Percentiles rank a stretch among this genome's conserved stretches.
Conservation (phyloP, 495 filamentous ascomycete species). For the Lasiosphaeriaceae sp. region DNA sequence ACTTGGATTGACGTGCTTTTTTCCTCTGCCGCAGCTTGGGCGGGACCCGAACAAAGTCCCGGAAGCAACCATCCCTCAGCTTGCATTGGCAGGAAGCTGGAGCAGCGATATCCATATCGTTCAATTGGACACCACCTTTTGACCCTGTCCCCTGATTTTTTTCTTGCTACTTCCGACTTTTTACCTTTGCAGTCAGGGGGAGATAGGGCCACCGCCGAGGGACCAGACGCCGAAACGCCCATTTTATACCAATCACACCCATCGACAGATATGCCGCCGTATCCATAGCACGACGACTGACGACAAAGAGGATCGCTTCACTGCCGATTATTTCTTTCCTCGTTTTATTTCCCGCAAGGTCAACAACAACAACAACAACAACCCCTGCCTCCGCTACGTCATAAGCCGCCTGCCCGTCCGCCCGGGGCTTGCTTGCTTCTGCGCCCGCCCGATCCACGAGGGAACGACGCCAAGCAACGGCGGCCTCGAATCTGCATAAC, state of each 20-base stretch:
- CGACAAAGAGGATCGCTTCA: constrained; percentile 1
- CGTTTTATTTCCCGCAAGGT: constrained; percentile 17
- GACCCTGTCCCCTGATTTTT: neutral
- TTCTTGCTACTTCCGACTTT: neutral
- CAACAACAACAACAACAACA: too few species aligned
- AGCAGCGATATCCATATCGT: constrained; percentile 8
- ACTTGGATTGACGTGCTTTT: too few species aligned
- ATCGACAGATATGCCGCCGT: constrained; percentile 34
- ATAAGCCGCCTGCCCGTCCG: constrained; percentile 3
- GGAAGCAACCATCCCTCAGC: neutral
- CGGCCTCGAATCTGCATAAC: constrained; percentile 2
- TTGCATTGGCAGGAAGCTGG: neutral
- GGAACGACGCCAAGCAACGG: too few species aligned
- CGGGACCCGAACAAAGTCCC: neutral
- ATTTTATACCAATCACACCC: neutral
- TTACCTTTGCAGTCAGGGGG: neutral
- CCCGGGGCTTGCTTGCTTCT: neutral
- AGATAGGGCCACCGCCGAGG: neutral
- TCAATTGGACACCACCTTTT: neutral
- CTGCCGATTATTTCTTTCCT: constrained; percentile 2
- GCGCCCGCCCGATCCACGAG: neutral
- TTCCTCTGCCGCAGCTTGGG: neutral
- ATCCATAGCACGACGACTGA: constrained; percentile 25
- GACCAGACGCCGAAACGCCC: too few species aligned
- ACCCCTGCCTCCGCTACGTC: constrained; percentile 9